Conservation (phyloP, 495 filamentous ascomycete species). For the Astrocystis sublimbata region DNA sequence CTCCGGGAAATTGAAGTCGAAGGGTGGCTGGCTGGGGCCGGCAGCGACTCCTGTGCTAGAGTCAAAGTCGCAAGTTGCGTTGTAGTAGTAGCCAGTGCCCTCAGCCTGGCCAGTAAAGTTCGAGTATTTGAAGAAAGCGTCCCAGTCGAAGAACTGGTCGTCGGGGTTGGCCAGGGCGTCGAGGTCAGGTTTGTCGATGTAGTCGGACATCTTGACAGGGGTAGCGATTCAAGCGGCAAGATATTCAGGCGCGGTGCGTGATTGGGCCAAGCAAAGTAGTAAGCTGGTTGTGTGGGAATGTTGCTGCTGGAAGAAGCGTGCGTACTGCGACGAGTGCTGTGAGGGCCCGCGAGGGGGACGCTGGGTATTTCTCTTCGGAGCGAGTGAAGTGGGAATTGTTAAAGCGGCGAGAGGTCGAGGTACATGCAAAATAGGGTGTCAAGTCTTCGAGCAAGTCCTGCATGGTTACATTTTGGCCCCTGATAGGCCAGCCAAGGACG, state of each 20-base stretch:
- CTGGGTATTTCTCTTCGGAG: slow-evolving; percentile 25
- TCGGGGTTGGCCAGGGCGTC: slow-evolving; percentile 76
- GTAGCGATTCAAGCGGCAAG: slow-evolving; percentile 25
- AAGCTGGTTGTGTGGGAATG: slow-evolving; percentile 3
- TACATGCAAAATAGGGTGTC: slow-evolving; percentile 30
- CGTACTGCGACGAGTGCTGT: not conserved
- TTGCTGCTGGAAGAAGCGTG: slow-evolving; percentile 3
- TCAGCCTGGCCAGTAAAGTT: no score
- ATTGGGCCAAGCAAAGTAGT: not conserved
- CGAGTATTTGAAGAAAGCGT: no score
- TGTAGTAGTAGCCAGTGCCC: no score
- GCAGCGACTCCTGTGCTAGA: no score
- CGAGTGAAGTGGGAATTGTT: not conserved
- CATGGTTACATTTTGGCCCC: not conserved
- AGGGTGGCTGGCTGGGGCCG: no score
- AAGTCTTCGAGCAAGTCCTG: not conserved
- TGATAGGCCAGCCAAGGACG: not conserved
- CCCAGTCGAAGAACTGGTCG: slow-evolving; percentile 73
- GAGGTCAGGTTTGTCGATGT: slow-evolving; percentile 78
- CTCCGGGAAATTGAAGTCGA: slow-evolving; percentile 50
- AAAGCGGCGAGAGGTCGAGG: slow-evolving; percentile 13
- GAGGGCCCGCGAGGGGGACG: not conserved
- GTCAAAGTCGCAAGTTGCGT: no score
- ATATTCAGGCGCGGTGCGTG: slow-evolving; percentile 9
- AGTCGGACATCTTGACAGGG: slow-evolving; percentile 26